A percentile compares a stretch with the other conserved stretches of the same genome.
Evolutionary conservation across 495 filamentous ascomycete species (phyloP).

Genomic region (Talaromyces liani): DNA sequence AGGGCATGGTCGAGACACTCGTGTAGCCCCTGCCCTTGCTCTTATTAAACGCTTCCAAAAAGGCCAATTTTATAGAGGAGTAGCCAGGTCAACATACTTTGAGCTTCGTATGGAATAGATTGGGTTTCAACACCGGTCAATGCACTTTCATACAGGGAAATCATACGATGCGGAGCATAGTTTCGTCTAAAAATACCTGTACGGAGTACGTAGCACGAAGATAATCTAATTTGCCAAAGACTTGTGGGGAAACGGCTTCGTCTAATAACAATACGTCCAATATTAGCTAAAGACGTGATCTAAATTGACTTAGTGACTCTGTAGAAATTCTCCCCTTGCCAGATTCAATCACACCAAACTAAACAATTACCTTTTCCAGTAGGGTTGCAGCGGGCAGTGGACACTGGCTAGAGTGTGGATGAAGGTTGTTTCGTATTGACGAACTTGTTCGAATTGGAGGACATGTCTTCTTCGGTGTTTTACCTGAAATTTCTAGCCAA

Average conservation of each 20-base stretch:
- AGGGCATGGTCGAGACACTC: not conserved
- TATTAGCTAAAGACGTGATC: not conserved
- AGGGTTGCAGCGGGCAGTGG: not conserved
- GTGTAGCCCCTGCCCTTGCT: not conserved
- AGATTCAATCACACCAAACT: not conserved
- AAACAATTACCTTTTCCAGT: not conserved
- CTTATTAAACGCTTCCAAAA: not conserved
- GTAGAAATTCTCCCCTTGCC: not conserved
- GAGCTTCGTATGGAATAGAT: not conserved
- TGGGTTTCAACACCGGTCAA: not conserved
- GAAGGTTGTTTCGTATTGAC: not conserved
- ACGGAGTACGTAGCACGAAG: not conserved
- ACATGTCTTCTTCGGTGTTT: not conserved
- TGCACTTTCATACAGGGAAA: not conserved
- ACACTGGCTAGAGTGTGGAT: not conserved
- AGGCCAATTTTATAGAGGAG: no score
- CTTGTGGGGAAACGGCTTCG: not conserved
- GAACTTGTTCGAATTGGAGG: not conserved
- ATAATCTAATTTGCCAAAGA: not conserved
- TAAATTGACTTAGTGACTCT: not conserved
- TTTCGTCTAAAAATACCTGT: not conserved
- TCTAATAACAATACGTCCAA: not conserved
- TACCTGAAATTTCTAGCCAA: not conserved
- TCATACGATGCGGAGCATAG: not conserved
- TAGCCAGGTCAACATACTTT: not conserved